Percentiles rank a stretch among this genome's conserved stretches.
These are phyloP conservation scores for Amphirosellinia nigrospora DNA, from an alignment of 495 filamentous ascomycete genomes.

Conservation along the genomic window DNA sequence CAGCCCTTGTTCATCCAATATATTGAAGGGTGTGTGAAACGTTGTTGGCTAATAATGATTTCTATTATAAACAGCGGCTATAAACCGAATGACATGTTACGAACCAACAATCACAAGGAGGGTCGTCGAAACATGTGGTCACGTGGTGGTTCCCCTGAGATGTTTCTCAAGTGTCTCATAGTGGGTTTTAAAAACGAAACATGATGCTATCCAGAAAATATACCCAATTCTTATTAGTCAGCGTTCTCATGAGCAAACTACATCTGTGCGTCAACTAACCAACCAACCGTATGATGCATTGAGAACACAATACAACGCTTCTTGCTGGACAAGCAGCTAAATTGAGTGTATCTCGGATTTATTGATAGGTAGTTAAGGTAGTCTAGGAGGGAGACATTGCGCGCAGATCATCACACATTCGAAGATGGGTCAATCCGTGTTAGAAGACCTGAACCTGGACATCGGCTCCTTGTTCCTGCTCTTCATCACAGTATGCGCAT, in stretches of 20 bases:
- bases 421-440: constrained; percentile 19
- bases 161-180: constrained; percentile 13
- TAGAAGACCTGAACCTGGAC: constrained; percentile 34
- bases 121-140: not conserved
- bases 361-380: not conserved
- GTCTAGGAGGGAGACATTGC: not conserved
- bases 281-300: constrained; percentile 5
- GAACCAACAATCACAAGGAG: not conserved
- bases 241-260: not conserved
- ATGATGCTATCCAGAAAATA: not conserved
- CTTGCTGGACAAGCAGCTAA: constrained; percentile 13
- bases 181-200: constrained; percentile 4
- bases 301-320: constrained; percentile 1
- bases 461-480: constrained; percentile 49
- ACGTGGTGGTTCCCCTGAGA: constrained; percentile 11
- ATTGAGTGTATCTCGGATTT: not conserved
- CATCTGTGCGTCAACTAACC: not conserved
- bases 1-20: not conserved
- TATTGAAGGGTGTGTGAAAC: not conserved
- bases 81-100: not conserved
- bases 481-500: constrained; percentile 51
- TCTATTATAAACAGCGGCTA: not conserved
- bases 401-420: not conserved
- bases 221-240: not conserved
- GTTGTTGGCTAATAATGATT: not conserved